A percentile compares a stretch with the other conserved stretches of the same genome.
Conservation (phyloP, 257 asterid species). For the Gynochthodes officinalis region DNA sequence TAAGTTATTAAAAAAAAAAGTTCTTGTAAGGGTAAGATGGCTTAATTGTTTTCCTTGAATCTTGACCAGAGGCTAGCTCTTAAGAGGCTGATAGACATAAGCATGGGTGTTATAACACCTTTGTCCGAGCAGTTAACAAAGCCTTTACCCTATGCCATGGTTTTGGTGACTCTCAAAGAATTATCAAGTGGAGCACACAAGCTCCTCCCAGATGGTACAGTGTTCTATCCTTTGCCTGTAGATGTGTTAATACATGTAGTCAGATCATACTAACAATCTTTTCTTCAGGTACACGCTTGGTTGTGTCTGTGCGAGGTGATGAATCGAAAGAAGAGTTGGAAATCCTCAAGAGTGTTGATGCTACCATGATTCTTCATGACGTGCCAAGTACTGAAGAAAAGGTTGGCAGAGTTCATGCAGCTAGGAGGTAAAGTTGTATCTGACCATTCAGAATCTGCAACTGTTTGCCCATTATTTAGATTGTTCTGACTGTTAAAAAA, state of each 20-base stretch:
- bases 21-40: slow-evolving; percentile 22
- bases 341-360: slow-evolving; percentile 65
- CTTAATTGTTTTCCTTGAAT: slow-evolving; percentile 19
- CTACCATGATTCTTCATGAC: slow-evolving; percentile 78
- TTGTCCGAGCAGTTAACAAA: slow-evolving; percentile 88
- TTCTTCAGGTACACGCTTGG: slow-evolving; percentile 74
- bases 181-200: slow-evolving; percentile 77
- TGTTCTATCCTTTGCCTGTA: slow-evolving; percentile 13
- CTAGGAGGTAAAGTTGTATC: slow-evolving; percentile 60
- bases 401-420: slow-evolving; percentile 90
- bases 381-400: slow-evolving; percentile 71
- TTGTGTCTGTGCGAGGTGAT: slow-evolving; percentile 75
- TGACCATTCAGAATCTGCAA: neutral
- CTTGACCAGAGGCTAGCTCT: slow-evolving; percentile 79
- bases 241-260: neutral
- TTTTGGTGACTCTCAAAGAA: slow-evolving; percentile 72
- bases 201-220: slow-evolving; percentile 83
- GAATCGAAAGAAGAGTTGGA: slow-evolving; percentile 73
- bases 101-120: slow-evolving; percentile 97
- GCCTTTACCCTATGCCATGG: slow-evolving; percentile 81
- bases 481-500: neutral
- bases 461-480: neutral
- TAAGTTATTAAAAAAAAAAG: too few species aligned
- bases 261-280: slow-evolving; percentile 15
- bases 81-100: slow-evolving; percentile 78